Conservation (phyloP, 2,329 filamentous ascomycete genomes). For the Pseudomassariella vexata region DNA sequence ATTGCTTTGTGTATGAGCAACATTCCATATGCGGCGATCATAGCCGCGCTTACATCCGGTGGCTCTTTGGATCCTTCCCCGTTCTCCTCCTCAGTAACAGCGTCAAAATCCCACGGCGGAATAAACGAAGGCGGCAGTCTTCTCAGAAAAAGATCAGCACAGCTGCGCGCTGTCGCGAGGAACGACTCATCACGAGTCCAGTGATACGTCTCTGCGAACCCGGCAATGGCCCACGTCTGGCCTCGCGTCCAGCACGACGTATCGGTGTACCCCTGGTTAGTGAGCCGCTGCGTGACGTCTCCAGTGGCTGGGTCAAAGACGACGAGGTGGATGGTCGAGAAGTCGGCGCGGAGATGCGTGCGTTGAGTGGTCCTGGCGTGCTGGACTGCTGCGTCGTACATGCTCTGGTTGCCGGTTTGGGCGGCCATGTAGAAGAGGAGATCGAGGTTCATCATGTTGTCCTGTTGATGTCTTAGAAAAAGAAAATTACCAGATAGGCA, state of each 20-base stretch:
- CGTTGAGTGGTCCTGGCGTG: conserved; percentile 33
- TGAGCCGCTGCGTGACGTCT: conserved; percentile 31
- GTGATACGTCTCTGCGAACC: conserved; percentile 38
- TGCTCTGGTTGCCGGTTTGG: conserved; percentile 21
- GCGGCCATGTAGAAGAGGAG: conserved; percentile 34
- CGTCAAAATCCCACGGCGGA: conserved; percentile 44
- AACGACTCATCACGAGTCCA: conserved; percentile 37
- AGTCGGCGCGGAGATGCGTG: conserved; percentile 32
- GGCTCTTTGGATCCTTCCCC: conserved; percentile 16
- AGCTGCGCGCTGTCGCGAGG: conserved; percentile 32
- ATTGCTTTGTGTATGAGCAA: conserved; percentile 26
- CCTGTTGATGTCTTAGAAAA: conserved; percentile 16
- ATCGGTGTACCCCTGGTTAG: conserved; percentile 39
- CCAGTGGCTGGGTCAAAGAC: conserved; percentile 37
- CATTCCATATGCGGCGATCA: conserved; percentile 32
- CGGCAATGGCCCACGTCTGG: conserved; percentile 43
- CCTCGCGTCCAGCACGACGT: conserved; percentile 40
- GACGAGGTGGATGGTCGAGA: conserved; percentile 36
- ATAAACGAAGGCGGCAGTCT: conserved; percentile 31
- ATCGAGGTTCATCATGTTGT: conserved; percentile 36
- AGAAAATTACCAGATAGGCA: not conserved
- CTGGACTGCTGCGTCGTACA: conserved; percentile 27
- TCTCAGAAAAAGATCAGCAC: conserved; percentile 39
- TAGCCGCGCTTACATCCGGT: conserved; percentile 29
- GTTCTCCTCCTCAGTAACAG: conserved; percentile 10